Evolutionary conservation across 2,329 filamentous ascomycete genomes (phyloP), one percentile per base, ranked within the genome.

Genomic region (Mariannaea elegans): DNA sequence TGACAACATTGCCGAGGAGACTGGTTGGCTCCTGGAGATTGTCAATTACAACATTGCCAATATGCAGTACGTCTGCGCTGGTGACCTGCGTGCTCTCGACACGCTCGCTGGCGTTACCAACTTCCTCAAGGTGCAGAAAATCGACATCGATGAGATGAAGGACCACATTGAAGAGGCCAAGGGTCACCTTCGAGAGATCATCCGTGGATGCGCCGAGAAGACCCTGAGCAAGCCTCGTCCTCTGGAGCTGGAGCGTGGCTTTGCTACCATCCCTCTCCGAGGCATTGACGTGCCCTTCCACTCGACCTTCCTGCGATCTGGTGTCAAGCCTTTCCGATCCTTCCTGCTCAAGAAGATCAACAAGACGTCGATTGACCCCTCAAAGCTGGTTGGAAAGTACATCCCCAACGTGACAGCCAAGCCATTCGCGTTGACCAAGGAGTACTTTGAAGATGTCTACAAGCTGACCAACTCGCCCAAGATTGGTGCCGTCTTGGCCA

Each of bases 321-420:
- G 95, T 72, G 95, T 99, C 78, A 99, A 99, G 85, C 95, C 96
- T 45, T 99, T 99, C 93, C 88, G 95, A 68, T 94, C 90, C 42
- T 99, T 99, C 87, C 80, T 99, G 75, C 90, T 98, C 71, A 99
- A 98, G 91, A 99, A 99, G 87, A 98, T 99, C 82, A 93, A 98
- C 86, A 97, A 97, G 88, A 97, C 94, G 21, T 96, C 92, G 53
- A 98, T 99, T 77, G 95, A 99, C 77, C 95, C 95, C 5, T 91
- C 92, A 76, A 98, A 98, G 85, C 82, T 99, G 73, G 86, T 99
- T 68, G 95, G 95, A 73, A 99, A 99, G 81, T 99, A 99, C 81
- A 98, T 99, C 68, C 95, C 95, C 70, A 99, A 99, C 79, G 96
- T 99, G 68, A 99, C 95, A 56, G 95, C 95, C 59, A 90, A 90